phyloP scores from a whole-genome alignment of 768 basidiomycete genomes.

The Mycena metata region DNA sequence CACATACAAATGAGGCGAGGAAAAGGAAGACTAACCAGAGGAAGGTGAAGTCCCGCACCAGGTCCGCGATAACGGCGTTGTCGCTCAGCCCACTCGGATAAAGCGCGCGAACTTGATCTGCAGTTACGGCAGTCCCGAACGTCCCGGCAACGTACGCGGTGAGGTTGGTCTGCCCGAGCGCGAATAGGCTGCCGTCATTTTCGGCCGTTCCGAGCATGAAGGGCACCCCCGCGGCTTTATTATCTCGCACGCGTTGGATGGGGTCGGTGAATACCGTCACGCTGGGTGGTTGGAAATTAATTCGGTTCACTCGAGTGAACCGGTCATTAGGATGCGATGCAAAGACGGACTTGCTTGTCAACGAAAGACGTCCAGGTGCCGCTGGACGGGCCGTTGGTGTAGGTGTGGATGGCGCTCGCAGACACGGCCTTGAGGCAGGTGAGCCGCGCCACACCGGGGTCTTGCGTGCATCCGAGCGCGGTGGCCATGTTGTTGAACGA shows the following conservation, averaged over 20 bases:
- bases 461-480: constrained; percentile 38
- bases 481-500: constrained; percentile 33
- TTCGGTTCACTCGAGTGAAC: neutral
- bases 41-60: constrained; percentile 20
- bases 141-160: constrained; percentile 22
- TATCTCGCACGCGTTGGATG: constrained; percentile 32
- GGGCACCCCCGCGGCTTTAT: constrained; percentile 35
- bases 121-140: constrained; percentile 15
- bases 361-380: constrained; percentile 19
- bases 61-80: constrained; percentile 28
- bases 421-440: constrained; percentile 43
- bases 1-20: no score
- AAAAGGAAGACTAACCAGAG: constrained; percentile 24
- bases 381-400: constrained; percentile 31
- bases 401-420: constrained; percentile 36
- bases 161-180: constrained; percentile 32
- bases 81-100: constrained; percentile 39
- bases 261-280: constrained; percentile 38
- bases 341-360: constrained; percentile 34
- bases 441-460: constrained; percentile 39
- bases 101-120: constrained; percentile 30
- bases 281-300: neutral
- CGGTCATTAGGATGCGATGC: neutral
- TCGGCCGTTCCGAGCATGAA: constrained; percentile 38
- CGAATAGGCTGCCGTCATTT: constrained; percentile 38